Evolutionary conservation across 495 filamentous ascomycete species (phyloP).

Genomic region (Annulohypoxylon moriforme): DNA sequence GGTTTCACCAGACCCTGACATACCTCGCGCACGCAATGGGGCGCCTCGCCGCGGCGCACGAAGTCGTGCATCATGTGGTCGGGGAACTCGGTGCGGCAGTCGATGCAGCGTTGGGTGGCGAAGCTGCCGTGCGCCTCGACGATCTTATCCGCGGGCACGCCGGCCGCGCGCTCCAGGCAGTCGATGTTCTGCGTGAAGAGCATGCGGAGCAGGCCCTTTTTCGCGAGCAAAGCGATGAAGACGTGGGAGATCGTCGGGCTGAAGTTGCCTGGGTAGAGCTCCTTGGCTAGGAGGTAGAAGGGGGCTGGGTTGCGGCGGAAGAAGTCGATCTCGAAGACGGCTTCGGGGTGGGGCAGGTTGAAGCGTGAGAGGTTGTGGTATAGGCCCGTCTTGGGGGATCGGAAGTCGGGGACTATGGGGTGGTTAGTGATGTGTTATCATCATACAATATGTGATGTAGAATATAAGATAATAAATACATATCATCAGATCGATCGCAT

Average conservation of each 20-base stretch:
- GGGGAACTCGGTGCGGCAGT: slow-evolving; percentile 79
- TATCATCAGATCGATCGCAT: background rate
- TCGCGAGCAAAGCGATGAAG: slow-evolving; percentile 77
- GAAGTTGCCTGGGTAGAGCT: slow-evolving; percentile 93
- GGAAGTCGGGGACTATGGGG: slow-evolving; percentile 76
- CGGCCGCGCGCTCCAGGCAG: slow-evolving; percentile 88
- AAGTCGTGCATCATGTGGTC: slow-evolving; percentile 76
- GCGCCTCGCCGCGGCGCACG: slow-evolving; percentile 71
- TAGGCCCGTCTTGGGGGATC: slow-evolving; percentile 78
- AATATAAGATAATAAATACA: background rate
- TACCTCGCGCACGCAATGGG: slow-evolving; percentile 66
- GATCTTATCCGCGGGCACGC: slow-evolving; percentile 81
- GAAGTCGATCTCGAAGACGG: slow-evolving; percentile 86
- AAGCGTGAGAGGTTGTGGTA: slow-evolving; percentile 87
- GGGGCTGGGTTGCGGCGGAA: slow-evolving; percentile 86
- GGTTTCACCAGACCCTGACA: slow-evolving; percentile 93
- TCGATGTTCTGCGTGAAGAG: slow-evolving; percentile 99
- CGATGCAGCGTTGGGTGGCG: slow-evolving; percentile 87
- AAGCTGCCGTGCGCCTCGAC: slow-evolving; percentile 97
- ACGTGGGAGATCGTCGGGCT: slow-evolving; percentile 75
- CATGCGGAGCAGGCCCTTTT: slow-evolving; percentile 82
- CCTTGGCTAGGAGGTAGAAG: slow-evolving; percentile 90
- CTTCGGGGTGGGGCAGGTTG: slow-evolving; percentile 81
- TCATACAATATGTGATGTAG: background rate
- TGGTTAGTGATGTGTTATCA: slow-evolving; percentile 38